Conservation (phyloP, 805 yeast genomes). For the Pichia phayaonensis region DNA sequence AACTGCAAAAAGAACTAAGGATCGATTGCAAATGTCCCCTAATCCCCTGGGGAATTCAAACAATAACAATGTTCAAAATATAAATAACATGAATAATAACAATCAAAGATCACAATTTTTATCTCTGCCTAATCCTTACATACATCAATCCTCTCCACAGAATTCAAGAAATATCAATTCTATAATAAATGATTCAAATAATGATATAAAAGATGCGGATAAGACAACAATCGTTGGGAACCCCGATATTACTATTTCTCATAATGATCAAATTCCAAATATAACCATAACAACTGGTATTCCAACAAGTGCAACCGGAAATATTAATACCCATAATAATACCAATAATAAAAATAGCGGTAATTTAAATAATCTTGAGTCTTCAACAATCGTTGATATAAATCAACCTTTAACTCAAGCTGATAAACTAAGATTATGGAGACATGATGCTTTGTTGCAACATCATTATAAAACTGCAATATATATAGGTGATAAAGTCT, state of each 20-base stretch:
- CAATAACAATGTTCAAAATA: not conserved
- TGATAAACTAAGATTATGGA: slow-evolving; percentile 81
- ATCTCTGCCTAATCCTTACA: slow-evolving; percentile 9
- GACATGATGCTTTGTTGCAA: slow-evolving; percentile 88
- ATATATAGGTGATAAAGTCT: slow-evolving; percentile 84
- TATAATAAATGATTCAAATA: not conserved
- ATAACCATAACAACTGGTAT: not conserved
- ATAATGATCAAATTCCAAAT: not conserved
- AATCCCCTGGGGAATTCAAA: slow-evolving; percentile 9
- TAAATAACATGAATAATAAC: slow-evolving; percentile 3
- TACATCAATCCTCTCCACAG: slow-evolving; percentile 14
- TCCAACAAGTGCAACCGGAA: not conserved
- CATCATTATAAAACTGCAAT: slow-evolving; percentile 88
- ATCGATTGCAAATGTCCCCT: slow-evolving; percentile 31
- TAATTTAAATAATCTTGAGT: slow-evolving; percentile 2
- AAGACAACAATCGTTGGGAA: not conserved
- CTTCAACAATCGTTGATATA: slow-evolving; percentile 14
- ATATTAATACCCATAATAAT: not conserved
- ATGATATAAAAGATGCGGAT: not conserved
- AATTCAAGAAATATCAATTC: not conserved
- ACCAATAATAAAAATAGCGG: not conserved
- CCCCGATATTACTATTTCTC: not conserved
- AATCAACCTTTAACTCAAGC: slow-evolving; percentile 60
- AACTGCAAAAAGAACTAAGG: slow-evolving; percentile 26
- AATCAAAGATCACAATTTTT: slow-evolving; percentile 11